These are phyloP conservation scores for Glycine latifolia DNA, from an alignment of 306 rosid genomes.

Conservation along the genomic window DNA sequence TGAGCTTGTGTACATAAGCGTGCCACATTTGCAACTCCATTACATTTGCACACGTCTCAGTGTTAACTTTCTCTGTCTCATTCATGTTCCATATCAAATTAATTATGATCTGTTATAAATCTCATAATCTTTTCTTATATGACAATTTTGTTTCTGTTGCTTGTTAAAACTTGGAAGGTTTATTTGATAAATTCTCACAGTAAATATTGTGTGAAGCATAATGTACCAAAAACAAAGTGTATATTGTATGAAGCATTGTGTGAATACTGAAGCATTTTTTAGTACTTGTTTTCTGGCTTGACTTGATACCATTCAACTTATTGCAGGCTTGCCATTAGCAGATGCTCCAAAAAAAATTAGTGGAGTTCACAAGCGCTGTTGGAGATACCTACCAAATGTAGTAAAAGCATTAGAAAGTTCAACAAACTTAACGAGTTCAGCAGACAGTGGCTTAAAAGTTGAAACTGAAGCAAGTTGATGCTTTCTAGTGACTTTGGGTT, in stretches of 20 bases:
- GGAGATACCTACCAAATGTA: conserved; percentile 76
- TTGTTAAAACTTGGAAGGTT: conserved; percentile 33
- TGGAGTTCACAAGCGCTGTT: conserved; percentile 98
- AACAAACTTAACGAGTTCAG: conserved; percentile 49
- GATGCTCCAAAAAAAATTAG: conserved; percentile 88
- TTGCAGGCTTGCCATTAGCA: conserved; percentile 75
- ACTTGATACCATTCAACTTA: neutral
- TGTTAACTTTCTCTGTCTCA: conserved; percentile 12
- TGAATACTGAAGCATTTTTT: neutral
- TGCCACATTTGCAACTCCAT: neutral
- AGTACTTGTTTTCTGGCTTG: conserved; percentile 31
- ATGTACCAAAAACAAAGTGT: neutral
- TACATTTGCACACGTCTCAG: neutral
- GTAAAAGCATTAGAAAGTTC: conserved; percentile 53
- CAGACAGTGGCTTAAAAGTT: conserved; percentile 58
- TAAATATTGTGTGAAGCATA: conserved; percentile 20
- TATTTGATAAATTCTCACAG: neutral
- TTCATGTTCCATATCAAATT: conserved; percentile 15
- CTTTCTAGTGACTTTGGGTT: conserved; percentile 24
- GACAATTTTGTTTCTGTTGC: conserved; percentile 1
- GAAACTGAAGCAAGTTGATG: conserved; percentile 67
- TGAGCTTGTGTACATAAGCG: conserved; percentile 9
- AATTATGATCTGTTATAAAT: conserved; percentile 3
- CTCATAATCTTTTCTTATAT: conserved; percentile 1
- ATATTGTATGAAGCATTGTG: conserved; percentile 22